Evolutionary conservation across 2,329 filamentous ascomycete species (phyloP).

Genomic region (Apiospora aurea): DNA sequence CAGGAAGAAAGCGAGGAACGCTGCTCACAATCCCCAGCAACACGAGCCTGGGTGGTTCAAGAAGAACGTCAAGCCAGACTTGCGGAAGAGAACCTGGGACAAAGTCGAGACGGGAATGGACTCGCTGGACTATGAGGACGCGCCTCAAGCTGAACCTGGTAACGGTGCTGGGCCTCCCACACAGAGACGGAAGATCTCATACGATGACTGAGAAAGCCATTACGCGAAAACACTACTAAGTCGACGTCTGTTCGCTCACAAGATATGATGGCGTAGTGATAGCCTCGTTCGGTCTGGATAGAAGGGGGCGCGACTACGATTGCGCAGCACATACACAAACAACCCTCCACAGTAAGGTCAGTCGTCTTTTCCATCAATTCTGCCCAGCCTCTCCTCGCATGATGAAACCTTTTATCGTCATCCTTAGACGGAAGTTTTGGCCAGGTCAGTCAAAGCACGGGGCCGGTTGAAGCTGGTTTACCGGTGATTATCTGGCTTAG

Average conservation of each 20-base stretch:
- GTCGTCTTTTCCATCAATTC: constrained; percentile 30
- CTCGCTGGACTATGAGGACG: constrained; percentile 68
- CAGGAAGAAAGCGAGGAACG: constrained; percentile 49
- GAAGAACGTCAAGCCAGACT: constrained; percentile 57
- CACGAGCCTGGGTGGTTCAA: constrained; percentile 29
- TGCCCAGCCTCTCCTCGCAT: constrained; percentile 49
- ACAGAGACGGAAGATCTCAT: constrained; percentile 55
- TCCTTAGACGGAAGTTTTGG: constrained; percentile 85
- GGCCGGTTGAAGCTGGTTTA: constrained; percentile 40
- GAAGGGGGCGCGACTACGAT: not conserved
- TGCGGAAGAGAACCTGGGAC: constrained; percentile 73
- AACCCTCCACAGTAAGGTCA: constrained; percentile 33
- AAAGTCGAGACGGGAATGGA: constrained; percentile 67
- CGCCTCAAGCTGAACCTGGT: constrained; percentile 41
- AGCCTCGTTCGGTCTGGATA: not conserved
- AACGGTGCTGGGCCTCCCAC: constrained; percentile 37
- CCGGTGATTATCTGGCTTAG: constrained; percentile 37
- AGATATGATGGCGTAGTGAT: not conserved
- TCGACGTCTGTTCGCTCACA: not conserved
- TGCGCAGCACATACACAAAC: not conserved
- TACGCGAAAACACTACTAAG: not conserved
- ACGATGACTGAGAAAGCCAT: constrained; percentile 50
- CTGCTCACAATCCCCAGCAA: constrained; percentile 32
- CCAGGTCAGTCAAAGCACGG: constrained; percentile 30
- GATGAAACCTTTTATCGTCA: constrained; percentile 96